Conservation (phyloP, 2,329 filamentous ascomycete species). For the Exophiala oligosperma region DNA sequence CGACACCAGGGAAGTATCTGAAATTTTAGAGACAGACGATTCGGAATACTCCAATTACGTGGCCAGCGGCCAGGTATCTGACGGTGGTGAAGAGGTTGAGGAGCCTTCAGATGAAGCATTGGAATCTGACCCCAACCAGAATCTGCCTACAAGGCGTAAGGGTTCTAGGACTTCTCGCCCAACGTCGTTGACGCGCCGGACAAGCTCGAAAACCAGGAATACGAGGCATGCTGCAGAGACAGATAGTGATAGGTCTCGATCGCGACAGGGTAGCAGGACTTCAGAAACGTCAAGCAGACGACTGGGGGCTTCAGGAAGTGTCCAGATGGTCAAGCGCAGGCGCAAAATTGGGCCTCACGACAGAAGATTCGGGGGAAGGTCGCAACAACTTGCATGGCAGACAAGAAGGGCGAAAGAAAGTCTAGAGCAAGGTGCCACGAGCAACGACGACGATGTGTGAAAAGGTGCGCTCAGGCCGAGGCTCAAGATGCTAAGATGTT, state of each 20-base stretch:
- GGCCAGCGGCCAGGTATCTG: conserved; percentile 7
- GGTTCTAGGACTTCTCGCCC: neutral
- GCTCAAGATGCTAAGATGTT: too few species aligned
- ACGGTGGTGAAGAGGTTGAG: conserved; percentile 6
- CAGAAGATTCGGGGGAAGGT: conserved; percentile 11
- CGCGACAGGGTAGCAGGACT: neutral
- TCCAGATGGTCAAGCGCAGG: conserved; percentile 4
- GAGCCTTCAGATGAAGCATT: conserved; percentile 6
- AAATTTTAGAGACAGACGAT: conserved; percentile 19
- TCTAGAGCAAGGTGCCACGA: neutral
- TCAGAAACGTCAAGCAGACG: neutral
- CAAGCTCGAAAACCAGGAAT: neutral
- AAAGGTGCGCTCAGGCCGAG: too few species aligned
- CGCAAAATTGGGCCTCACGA: conserved; percentile 12
- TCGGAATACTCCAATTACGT: conserved; percentile 23
- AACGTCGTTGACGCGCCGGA: neutral
- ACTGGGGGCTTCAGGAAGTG: conserved; percentile 1
- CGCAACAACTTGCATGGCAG: conserved; percentile 12
- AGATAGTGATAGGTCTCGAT: neutral
- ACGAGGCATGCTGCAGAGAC: neutral
- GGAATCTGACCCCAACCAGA: neutral
- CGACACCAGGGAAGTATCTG: conserved; percentile 1
- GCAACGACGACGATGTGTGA: too few species aligned
- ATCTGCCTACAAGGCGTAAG: neutral
- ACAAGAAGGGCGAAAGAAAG: conserved; percentile 14